Conservation (phyloP, 2,329 filamentous ascomycete genomes). For the Phaeophleospora eucalypticola region DNA sequence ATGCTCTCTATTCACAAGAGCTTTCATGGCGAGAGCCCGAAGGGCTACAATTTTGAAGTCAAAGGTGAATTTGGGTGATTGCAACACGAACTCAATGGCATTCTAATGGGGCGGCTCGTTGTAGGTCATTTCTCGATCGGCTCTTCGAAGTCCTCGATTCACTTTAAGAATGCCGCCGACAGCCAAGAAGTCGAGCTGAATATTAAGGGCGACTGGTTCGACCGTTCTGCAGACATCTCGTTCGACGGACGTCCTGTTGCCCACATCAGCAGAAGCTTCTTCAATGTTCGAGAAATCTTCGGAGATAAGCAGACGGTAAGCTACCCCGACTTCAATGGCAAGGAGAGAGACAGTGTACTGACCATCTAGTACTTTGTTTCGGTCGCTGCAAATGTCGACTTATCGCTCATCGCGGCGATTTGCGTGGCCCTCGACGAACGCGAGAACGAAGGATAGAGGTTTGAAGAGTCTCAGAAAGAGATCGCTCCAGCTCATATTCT, state of each 20-base stretch:
- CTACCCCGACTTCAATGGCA: background rate
- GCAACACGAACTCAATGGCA: background rate
- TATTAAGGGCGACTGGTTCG: slow-evolving; percentile 61
- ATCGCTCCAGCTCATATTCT: too few species aligned
- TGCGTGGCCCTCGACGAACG: slow-evolving; percentile 67
- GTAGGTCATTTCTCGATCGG: slow-evolving; percentile 52
- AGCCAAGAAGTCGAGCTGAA: slow-evolving; percentile 46
- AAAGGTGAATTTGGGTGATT: background rate
- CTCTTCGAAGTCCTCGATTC: slow-evolving; percentile 51
- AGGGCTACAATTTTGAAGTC: slow-evolving; percentile 25
- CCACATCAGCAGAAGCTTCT: slow-evolving; percentile 55
- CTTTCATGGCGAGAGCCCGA: slow-evolving; percentile 44
- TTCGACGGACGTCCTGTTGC: slow-evolving; percentile 52
- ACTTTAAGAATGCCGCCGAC: slow-evolving; percentile 50
- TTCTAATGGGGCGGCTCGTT: slow-evolving; percentile 35
- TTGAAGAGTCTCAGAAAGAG: too few species aligned
- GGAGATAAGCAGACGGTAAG: slow-evolving; percentile 56
- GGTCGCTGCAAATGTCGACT: slow-evolving; percentile 62
- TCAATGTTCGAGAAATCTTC: slow-evolving; percentile 56
- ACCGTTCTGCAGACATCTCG: slow-evolving; percentile 55
- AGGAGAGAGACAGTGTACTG: background rate
- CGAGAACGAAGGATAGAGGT: slow-evolving; percentile 46
- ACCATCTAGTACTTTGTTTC: slow-evolving; percentile 52
- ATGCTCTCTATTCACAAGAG: slow-evolving; percentile 49
- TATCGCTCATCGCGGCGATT: slow-evolving; percentile 61